Evolutionary conservation across 306 rosid species (phyloP), one percentile per base, ranked within the genome.

Genomic region (Cyclanthera cordifolia): DNA sequence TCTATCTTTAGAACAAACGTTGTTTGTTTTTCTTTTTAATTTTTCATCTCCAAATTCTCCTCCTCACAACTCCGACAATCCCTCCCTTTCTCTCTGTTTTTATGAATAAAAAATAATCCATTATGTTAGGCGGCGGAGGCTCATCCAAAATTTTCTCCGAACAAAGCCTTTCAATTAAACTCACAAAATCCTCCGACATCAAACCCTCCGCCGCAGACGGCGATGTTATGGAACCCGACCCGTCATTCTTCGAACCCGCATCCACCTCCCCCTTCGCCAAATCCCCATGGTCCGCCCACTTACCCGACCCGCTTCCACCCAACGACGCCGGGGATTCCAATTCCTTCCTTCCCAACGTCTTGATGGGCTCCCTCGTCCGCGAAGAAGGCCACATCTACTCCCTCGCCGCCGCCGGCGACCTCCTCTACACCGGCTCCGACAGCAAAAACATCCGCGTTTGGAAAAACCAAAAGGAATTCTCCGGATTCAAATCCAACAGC

Each of bases 311-410:
- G 54, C 20, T 25, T n/a, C n/a, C n/a, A n/a, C n/a, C 41, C 5
- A 30, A 74, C 25, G 11, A 2, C 37, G 4, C 37, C 20, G 77
- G n/a, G n/a, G n/a, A 69, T 1, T 76, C 67, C 0, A n/a, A 19
- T 46, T 30, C 46, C 66, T 58, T 48, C 5, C 19, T 23, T 1
- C 53, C 83, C 5, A 80, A 80, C 24, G 73, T 82, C 37, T 84
- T 90, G 0, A 53, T 93, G 15, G 99, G 96, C n/a, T 86, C 99
- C 0, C 79, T 93, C 1, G 78, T 90, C 34, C 89, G 97, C 0
- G 95, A 93, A 67, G 96, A 90, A 75, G 97, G 99, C 24, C 95
- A 90, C 52, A 90, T 93, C 3, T 93, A 93, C 70, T 93, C 99
- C 0, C 71, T 93, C 3, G 96, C 99, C 0, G 85, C 96, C 8